Evolutionary conservation across 495 filamentous ascomycete genomes (phyloP).

Genomic region (Talaromyces ruber): DNA sequence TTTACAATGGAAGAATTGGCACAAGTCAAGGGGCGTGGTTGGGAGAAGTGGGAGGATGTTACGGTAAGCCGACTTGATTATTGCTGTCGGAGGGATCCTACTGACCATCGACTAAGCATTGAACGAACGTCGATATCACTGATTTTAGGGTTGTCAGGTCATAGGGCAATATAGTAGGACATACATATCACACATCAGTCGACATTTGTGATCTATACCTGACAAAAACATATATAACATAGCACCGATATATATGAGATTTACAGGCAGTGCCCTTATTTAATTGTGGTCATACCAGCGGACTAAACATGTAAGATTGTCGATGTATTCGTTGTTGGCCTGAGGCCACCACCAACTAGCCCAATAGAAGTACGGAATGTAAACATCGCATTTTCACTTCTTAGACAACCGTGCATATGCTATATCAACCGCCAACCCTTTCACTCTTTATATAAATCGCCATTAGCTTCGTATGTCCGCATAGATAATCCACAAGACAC

Average conservation of each 20-base stretch:
- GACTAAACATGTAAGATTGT: neutral
- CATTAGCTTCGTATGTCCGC: neutral
- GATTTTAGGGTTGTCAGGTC: neutral
- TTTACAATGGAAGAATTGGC: slow-evolving; percentile 81
- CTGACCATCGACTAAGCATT: neutral
- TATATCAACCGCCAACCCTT: neutral
- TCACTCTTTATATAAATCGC: neutral
- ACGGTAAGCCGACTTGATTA: slow-evolving; percentile 1
- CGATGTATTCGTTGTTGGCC: neutral
- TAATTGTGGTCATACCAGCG: neutral
- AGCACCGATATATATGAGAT: neutral
- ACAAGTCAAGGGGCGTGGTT: slow-evolving; percentile 80
- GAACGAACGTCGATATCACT: neutral
- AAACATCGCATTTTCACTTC: neutral
- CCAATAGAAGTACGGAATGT: neutral
- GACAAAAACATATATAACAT: neutral
- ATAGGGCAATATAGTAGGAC: neutral
- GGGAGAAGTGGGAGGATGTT: slow-evolving; percentile 70
- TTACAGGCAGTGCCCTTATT: neutral
- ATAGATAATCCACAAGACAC: neutral
- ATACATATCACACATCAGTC: neutral
- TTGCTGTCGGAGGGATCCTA: neutral
- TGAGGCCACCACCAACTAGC: neutral
- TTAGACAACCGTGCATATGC: neutral
- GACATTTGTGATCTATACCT: neutral